Base-by-base conservation (phyloP, 2,329 filamentous ascomycete species). In the Monosporascus sp. region DNA sequence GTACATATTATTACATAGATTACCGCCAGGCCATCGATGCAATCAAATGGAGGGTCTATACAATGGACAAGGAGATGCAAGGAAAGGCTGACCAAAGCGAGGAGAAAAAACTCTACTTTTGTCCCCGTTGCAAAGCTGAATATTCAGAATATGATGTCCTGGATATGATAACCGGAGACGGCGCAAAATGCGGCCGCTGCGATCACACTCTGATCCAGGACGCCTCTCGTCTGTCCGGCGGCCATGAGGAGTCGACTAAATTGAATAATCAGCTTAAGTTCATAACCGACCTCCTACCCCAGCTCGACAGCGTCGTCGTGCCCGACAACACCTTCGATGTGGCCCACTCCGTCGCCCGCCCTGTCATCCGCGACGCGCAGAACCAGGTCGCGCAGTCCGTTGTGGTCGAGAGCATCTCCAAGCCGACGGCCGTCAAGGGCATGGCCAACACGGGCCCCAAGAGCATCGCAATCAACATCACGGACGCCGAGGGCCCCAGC, bases 1-100 rank as follows among this genome's bases (percentile, higher is more conserved):
- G 90, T 64, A 96, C 93, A 58, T 99, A 96, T 79, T 99, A 96
- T 76, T 99, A 90, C 73, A 93, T 99, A 69, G 92, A 97, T 69
- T 95, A 95, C 66, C 90, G 94, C 55, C 88, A 90, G 54, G 91
- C 93, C 37, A 91, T 99, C 66, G 94, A 99, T 73, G 91, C 90
- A 48, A 95, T 96, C 73, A 99, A 99, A 71, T 99, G 89, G 82
- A 87, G 90, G 58, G 85, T 96, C 50, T 92, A 93, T 67, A 87
- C 87, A 53, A 84, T 97, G 62, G 91, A 92, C 61, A 92, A 93
- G 69, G 85, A 88, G 52, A 91, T 97, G 55, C 92, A 97, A 72
- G 86, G 87, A 17, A 86, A 90, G 54, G 89, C 90, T 17, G 85
- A 90, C 19, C 87, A 90, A 0, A 87, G 87, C 9, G 83, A 83